phyloP scores from a whole-genome alignment of 148 eudicot genomes.

The Rhododendron molle region DNA sequence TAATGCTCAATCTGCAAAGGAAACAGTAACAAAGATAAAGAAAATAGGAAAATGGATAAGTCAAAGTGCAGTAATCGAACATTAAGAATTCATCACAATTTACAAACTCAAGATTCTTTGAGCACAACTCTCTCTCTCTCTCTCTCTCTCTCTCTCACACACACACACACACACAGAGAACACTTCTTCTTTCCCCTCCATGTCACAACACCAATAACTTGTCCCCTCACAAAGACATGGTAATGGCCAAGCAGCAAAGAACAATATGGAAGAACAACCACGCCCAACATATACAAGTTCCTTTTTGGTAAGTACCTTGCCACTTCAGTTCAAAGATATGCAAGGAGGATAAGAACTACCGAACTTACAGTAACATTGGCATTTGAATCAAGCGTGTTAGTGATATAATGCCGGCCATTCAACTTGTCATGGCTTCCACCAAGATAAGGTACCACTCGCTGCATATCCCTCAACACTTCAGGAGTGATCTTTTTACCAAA shows the following conservation, averaged over 20 bases:
- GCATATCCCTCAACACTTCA: constrained; percentile 55
- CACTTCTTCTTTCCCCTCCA: not conserved
- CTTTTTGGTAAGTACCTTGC: not conserved
- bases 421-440: constrained; percentile 75
- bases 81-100: not conserved
- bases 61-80: not conserved
- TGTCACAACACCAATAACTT: not conserved
- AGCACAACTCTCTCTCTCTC: not conserved
- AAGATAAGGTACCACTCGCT: constrained; percentile 66
- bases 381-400: constrained; percentile 45
- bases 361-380: constrained; percentile 87
- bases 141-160: not conserved
- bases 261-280: not conserved
- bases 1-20: constrained; percentile 87
- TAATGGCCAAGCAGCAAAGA: not conserved
- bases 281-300: not conserved
- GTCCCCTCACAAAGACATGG: not conserved
- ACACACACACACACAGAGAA: not conserved
- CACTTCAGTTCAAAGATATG: not conserved
- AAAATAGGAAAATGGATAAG: not conserved
- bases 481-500: constrained; percentile 74
- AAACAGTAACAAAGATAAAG: not conserved
- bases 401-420: constrained; percentile 57
- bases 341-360: not conserved
- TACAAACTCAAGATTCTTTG: not conserved